These are phyloP conservation scores for Phytophthora pini DNA, from an alignment of 352 stramenopile genomes.

Conservation along the genomic window DNA sequence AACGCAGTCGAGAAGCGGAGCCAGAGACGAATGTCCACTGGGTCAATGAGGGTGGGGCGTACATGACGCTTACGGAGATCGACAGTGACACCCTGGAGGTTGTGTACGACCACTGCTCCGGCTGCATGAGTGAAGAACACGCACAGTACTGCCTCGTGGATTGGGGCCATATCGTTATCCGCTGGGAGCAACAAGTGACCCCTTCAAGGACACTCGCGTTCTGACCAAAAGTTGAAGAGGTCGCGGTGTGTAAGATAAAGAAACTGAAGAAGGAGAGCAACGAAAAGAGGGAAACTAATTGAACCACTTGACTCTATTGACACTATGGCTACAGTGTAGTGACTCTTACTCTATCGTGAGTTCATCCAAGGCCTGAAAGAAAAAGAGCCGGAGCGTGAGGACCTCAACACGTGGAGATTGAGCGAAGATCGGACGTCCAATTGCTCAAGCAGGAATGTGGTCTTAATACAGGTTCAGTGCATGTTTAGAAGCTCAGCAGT, in stretches of 20 bases:
- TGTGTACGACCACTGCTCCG: conserved; percentile 48
- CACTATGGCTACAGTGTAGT: no score
- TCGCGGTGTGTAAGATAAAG: conserved; percentile 18
- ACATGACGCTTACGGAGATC: conserved; percentile 44
- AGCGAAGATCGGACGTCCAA: no score
- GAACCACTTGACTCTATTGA: not conserved
- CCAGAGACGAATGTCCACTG: conserved; percentile 34
- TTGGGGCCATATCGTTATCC: conserved; percentile 58
- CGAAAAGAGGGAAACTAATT: not conserved
- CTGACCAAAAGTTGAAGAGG: conserved; percentile 8
- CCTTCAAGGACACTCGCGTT: conserved; percentile 47
- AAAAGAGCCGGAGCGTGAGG: no score
- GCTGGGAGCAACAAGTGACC: conserved; percentile 66
- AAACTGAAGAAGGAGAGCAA: not conserved
- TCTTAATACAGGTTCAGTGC: no score
- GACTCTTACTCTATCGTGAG: no score
- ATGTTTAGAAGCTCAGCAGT: no score
- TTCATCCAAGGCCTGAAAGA: no score
- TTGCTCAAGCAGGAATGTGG: no score
- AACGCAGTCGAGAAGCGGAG: conserved; percentile 41
- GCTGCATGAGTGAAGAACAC: conserved; percentile 52
- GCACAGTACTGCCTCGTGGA: conserved; percentile 60
- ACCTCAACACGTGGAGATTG: no score
- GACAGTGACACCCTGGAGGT: conserved; percentile 40
- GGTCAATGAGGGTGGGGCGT: conserved; percentile 45